A percentile compares a stretch with the other conserved stretches of the same genome.
phyloP scores from a whole-genome alignment of 2,329 filamentous ascomycete genomes.

The Clonostachys rosea region DNA sequence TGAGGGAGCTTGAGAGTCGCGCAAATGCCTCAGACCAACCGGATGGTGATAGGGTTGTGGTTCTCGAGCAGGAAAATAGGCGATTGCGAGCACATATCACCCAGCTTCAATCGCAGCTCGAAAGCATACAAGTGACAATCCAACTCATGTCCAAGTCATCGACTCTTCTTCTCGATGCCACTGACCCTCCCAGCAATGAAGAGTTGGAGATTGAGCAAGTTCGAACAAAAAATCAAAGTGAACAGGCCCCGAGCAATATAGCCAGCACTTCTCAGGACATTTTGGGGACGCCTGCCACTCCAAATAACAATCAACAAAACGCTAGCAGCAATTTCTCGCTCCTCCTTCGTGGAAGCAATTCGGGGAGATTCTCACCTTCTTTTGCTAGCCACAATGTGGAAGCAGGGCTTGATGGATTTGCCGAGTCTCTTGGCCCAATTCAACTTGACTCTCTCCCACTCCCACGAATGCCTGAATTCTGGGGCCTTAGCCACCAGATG shows the following conservation, averaged over 20 bases:
- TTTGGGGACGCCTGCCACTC: background rate
- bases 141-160: conserved; percentile 15
- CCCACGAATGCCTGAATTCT: conserved; percentile 19
- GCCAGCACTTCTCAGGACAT: background rate
- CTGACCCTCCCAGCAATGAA: background rate
- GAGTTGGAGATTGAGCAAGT: no score
- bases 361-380: no score
- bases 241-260: background rate
- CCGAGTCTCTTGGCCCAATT: background rate
- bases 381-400: no score
- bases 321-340: background rate
- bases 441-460: conserved; percentile 6
- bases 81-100: conserved; percentile 16
- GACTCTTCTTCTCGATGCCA: conserved; percentile 12
- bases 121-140: conserved; percentile 13
- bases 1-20: conserved; percentile 14
- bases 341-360: background rate
- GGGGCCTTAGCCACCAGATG: conserved; percentile 21
- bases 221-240: background rate
- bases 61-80: conserved; percentile 16
- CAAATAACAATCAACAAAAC: background rate
- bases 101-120: conserved; percentile 17
- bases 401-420: no score
- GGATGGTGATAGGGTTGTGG: conserved; percentile 12
- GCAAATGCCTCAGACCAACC: conserved; percentile 13